A percentile compares a stretch with the other conserved stretches of the same genome.
phyloP scores from a whole-genome alignment of 345 rosid genomes.

The Moricandia moricandioides region DNA sequence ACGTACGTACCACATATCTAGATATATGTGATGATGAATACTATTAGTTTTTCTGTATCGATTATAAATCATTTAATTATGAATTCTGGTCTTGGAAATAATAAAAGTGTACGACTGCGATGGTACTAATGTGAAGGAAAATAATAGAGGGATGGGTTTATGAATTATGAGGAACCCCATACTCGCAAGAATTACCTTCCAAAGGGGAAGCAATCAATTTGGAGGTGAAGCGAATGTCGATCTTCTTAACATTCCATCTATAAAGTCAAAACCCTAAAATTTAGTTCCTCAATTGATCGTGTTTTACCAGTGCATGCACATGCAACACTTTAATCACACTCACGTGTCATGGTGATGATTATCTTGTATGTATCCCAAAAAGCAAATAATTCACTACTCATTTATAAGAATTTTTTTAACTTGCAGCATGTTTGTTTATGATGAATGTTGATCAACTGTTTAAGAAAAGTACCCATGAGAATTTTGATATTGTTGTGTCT shows the following conservation, averaged over 20 bases:
- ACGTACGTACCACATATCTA: neutral
- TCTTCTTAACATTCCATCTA: constrained; percentile 33
- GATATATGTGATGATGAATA: constrained; percentile 2
- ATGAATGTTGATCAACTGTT: neutral
- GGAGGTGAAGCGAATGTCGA: constrained; percentile 21
- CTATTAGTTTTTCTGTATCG: neutral
- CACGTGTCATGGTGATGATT: constrained; percentile 30
- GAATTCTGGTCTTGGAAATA: constrained; percentile 23
- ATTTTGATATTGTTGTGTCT: neutral
- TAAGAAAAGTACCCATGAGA: neutral
- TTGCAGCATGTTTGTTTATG: neutral
- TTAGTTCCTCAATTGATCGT: constrained; percentile 29
- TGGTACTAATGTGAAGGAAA: constrained; percentile 30
- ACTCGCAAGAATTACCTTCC: constrained; percentile 23
- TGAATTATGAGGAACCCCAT: constrained; percentile 34
- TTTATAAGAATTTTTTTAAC: neutral
- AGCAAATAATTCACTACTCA: neutral
- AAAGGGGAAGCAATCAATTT: constrained; percentile 31
- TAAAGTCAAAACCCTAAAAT: constrained; percentile 38
- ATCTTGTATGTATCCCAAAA: neutral
- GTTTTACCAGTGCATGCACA: constrained; percentile 35
- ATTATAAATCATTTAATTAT: neutral
- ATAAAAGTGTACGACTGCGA: constrained; percentile 24
- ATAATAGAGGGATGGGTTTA: constrained; percentile 34
- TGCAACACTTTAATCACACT: constrained; percentile 24